These are phyloP conservation scores for Penicillium oxalicum DNA, from an alignment of 2,329 filamentous ascomycete species.

Conservation along the genomic window DNA sequence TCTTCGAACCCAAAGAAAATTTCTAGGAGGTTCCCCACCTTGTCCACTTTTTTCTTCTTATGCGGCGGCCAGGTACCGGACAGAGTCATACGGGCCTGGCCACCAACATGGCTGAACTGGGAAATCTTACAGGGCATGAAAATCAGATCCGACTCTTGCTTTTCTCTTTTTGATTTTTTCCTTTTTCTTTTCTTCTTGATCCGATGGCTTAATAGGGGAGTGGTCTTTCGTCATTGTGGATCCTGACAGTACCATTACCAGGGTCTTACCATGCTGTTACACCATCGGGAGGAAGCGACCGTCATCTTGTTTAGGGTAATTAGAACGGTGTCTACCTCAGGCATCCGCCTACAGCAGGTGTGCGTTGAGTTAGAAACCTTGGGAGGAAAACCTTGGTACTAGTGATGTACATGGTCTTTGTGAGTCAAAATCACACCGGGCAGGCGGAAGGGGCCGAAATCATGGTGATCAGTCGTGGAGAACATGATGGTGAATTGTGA, in stretches of 20 bases:
- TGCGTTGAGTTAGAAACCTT: too few relatives aligned
- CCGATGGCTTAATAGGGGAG: background rate
- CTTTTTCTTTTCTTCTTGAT: too few relatives aligned
- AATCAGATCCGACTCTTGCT: background rate
- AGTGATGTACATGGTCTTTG: too few relatives aligned
- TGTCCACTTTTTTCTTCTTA: slow-evolving; percentile 9
- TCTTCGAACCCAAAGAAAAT: slow-evolving; percentile 9
- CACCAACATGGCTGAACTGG: slow-evolving; percentile 8
- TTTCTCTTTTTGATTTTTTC: too few relatives aligned
- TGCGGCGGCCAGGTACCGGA: slow-evolving; percentile 15
- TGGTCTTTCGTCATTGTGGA: slow-evolving; percentile 24
- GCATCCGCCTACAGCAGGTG: too few relatives aligned
- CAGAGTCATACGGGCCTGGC: slow-evolving; percentile 19
- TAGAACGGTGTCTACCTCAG: too few relatives aligned
- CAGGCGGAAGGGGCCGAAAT: too few relatives aligned
- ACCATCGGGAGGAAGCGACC: background rate
- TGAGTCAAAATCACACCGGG: too few relatives aligned
- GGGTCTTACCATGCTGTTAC: slow-evolving; percentile 11
- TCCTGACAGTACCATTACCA: slow-evolving; percentile 16
- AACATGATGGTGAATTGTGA: too few relatives aligned
- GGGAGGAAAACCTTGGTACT: too few relatives aligned
- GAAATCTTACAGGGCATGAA: background rate
- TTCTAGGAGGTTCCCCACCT: slow-evolving; percentile 24
- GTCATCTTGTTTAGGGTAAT: too few relatives aligned
- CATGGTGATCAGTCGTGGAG: too few relatives aligned